Conservation (phyloP, 2,329 filamentous ascomycete genomes). For the Aspergillus phoenicis region DNA sequence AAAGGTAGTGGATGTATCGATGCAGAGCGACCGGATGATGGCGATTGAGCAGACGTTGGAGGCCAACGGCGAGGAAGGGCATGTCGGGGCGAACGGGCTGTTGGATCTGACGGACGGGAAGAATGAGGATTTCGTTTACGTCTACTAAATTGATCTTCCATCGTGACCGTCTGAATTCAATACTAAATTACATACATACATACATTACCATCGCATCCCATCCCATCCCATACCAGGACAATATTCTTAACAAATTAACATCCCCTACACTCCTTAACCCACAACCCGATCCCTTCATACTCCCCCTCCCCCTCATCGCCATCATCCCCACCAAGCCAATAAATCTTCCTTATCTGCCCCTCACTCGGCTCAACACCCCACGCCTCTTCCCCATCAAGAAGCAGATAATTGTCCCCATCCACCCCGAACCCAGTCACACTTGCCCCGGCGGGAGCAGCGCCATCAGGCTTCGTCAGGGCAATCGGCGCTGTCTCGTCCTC, state of each 20-base stretch:
- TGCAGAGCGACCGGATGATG: conserved; percentile 57
- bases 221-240: background rate
- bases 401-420: background rate
- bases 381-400: background rate
- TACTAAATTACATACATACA: no score
- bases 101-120: conserved; percentile 65
- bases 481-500: background rate
- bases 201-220: no score
- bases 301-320: background rate
- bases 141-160: conserved; percentile 47
- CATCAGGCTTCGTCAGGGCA: background rate
- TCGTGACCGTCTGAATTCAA: no score
- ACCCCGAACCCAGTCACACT: conserved; percentile 53
- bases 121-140: conserved; percentile 70
- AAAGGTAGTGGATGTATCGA: conserved; percentile 61
- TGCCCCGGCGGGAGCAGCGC: conserved; percentile 56
- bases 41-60: conserved; percentile 19
- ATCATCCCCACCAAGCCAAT: background rate
- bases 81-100: conserved; percentile 55
- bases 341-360: background rate
- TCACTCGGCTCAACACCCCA: background rate
- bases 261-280: conserved; percentile 6
- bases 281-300: background rate
- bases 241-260: background rate
- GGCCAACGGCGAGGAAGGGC: conserved; percentile 20